These are phyloP conservation scores for Casuarina equisetifolia DNA, from an alignment of 306 rosid genomes.

Conservation along the genomic window DNA sequence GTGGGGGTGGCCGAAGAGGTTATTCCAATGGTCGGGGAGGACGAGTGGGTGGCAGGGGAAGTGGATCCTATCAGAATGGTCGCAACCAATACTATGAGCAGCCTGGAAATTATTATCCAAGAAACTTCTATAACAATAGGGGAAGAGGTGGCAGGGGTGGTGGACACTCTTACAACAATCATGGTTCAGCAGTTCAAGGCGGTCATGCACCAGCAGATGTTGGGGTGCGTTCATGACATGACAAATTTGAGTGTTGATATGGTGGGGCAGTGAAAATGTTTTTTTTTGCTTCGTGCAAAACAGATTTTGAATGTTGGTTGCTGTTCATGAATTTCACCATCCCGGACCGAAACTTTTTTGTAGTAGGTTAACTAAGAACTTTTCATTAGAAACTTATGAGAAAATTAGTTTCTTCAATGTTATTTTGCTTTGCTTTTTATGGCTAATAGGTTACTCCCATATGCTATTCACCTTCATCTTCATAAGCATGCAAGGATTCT, in stretches of 20 bases:
- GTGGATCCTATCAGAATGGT: constrained; percentile 71
- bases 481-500: neutral
- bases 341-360: constrained; percentile 34
- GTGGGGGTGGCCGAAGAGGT: constrained; percentile 84
- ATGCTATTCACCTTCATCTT: neutral
- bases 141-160: constrained; percentile 82
- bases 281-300: constrained; percentile 42
- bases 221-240: constrained; percentile 66
- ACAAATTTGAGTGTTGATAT: constrained; percentile 37
- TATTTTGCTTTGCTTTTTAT: neutral
- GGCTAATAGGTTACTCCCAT: neutral
- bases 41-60: constrained; percentile 64
- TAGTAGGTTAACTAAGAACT: constrained; percentile 20
- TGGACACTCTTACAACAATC: constrained; percentile 51
- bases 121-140: constrained; percentile 62
- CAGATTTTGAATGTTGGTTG: constrained; percentile 38
- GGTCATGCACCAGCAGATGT: constrained; percentile 54
- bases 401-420: neutral
- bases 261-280: constrained; percentile 48
- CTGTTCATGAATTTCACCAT: constrained; percentile 43
- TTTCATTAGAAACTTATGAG: constrained; percentile 15
- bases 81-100: constrained; percentile 79
- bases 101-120: constrained; percentile 74
- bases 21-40: constrained; percentile 80
- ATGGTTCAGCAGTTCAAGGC: constrained; percentile 52